Conservation (phyloP, 179 eudicot genomes). For the Silene vulgaris region DNA sequence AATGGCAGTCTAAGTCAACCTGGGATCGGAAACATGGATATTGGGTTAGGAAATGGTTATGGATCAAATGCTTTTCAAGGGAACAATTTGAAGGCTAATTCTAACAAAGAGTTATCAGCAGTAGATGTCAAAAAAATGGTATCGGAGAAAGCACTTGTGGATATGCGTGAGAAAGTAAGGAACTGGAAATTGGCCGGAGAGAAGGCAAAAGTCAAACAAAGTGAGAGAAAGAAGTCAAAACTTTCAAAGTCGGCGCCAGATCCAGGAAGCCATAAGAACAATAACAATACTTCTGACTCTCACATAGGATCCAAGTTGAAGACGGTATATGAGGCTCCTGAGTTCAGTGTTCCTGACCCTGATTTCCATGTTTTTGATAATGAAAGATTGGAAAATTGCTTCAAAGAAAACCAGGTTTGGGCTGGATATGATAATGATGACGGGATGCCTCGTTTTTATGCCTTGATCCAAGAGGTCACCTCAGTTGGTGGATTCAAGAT, state of each 20-base stretch:
- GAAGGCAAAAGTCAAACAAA: slow-evolving; percentile 29
- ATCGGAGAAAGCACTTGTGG: slow-evolving; percentile 46
- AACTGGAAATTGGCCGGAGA: slow-evolving; percentile 40
- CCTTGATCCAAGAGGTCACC: slow-evolving; percentile 61
- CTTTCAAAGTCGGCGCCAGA: slow-evolving; percentile 29
- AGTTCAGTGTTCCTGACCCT: slow-evolving; percentile 66
- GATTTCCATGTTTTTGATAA: slow-evolving; percentile 84
- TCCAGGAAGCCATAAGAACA: slow-evolving; percentile 23
- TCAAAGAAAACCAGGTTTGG: slow-evolving; percentile 77
- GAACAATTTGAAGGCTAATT: slow-evolving; percentile 12
- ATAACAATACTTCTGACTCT: slow-evolving; percentile 25
- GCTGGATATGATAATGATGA: slow-evolving; percentile 84
- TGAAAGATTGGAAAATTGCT: slow-evolving; percentile 70
- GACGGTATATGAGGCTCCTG: slow-evolving; percentile 18
- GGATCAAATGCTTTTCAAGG: slow-evolving; percentile 12
- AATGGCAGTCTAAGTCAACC: slow-evolving; percentile 19
- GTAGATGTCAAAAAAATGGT: slow-evolving; percentile 48
- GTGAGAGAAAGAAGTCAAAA: slow-evolving; percentile 27
- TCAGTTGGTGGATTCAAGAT: slow-evolving; percentile 58
- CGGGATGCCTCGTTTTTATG: slow-evolving; percentile 92
- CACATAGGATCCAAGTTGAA: slow-evolving; percentile 7
- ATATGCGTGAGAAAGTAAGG: slow-evolving; percentile 37
- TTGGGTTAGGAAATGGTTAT: slow-evolving; percentile 10
- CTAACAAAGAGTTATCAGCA: slow-evolving; percentile 20
- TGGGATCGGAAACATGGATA: slow-evolving; percentile 18